Base-by-base conservation (phyloP, 163 green algal species). In the Prototheca cutis region DNA sequence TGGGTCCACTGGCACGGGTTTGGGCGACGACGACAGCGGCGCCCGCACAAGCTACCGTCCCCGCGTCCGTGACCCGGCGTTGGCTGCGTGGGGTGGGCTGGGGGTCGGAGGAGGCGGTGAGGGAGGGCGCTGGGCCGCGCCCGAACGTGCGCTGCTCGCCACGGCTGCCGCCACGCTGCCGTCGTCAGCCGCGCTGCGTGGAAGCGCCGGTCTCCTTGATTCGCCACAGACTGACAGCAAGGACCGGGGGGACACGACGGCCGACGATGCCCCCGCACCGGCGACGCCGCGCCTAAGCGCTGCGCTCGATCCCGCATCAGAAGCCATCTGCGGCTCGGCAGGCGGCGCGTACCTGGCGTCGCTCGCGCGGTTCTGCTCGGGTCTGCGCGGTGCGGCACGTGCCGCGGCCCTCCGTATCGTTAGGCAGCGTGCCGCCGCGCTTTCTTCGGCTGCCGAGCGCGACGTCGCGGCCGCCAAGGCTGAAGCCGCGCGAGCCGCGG, bases 31-130 rank as follows among this genome's bases (percentile, higher is more conserved):
- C 28, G 55, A 64, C 15, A 55, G 63, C 19, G 53, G 32, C 55
- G 55, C 56, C 6, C 55, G 63, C 34, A 28, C 42, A 27, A 48
- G 24, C 28, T 70, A 61, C 63, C 53, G 63, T 47, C 63, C 55
- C 21, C 34, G 21, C 2, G 25, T 48, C 17, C 45, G 45, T 2
- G 63, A 70, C 27, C 15, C 48, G 5, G 52, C 52, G 18, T 8
- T 63, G 25, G n/a, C 29, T 0, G 6, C 25, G 4, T 70, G 48
- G 48, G 21, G 55, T 8, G 63, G 55, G 25, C 34, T 70, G 47
- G 63, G 55, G 18, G 55, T 21, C 10, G 63, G 63, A 7, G 25
- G 27, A 13, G 42, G 21, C 15, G 49, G 39, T 0, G 63, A 70
- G 30, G 63, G 63, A 4, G 32, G 17, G 42, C 42, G 42, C 42